phyloP scores from a whole-genome alignment of 2,329 filamentous ascomycete genomes.

The Coleophoma eucalyptorum region DNA sequence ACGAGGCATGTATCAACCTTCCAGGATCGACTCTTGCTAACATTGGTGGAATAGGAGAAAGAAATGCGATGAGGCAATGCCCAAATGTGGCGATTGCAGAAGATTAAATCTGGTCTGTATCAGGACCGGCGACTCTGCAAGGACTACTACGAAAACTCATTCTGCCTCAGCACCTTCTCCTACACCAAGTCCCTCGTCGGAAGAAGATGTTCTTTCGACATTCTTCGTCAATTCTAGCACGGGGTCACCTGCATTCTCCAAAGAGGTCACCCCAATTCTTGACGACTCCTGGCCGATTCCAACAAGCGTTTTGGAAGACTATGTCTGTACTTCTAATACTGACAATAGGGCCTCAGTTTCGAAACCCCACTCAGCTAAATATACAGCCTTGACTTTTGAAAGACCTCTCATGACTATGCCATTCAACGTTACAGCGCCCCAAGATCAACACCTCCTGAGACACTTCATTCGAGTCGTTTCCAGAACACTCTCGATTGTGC shows the following conservation, averaged over 20 bases:
- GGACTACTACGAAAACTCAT: too few species aligned
- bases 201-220: not conserved
- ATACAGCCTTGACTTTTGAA: not conserved
- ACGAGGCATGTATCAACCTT: not conserved
- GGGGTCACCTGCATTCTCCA: too few species aligned
- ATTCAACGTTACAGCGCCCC: not conserved
- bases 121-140: too few species aligned
- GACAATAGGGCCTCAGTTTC: too few species aligned
- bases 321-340: not conserved
- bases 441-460: conserved; percentile 2
- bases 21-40: too few species aligned
- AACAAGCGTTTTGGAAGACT: not conserved
- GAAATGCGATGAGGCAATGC: conserved; percentile 3
- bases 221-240: too few species aligned
- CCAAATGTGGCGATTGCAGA: conserved; percentile 1
- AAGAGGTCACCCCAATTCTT: too few species aligned
- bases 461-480: conserved; percentile 1
- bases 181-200: not conserved
- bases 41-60: not conserved
- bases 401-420: not conserved
- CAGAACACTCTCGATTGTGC: not conserved
- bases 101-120: not conserved
- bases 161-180: not conserved
- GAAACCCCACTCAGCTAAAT: not conserved
- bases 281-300: not conserved